phyloP scores from a whole-genome alignment of 352 stramenopile genomes.

The Phytophthora chlamydospora region DNA sequence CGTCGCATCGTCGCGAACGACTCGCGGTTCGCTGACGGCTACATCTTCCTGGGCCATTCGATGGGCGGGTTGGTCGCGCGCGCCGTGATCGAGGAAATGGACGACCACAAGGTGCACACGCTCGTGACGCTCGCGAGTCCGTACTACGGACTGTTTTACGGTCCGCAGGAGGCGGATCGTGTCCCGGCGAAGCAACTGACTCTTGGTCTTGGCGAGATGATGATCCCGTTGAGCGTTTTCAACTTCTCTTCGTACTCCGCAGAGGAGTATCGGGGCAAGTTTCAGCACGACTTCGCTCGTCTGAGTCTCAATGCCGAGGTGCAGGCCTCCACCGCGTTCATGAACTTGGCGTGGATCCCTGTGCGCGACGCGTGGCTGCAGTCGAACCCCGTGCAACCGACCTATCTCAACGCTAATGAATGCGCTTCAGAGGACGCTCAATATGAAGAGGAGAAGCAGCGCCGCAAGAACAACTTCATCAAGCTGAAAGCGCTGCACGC shows the following conservation, averaged over 20 bases:
- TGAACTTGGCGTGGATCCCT: too few relatives aligned
- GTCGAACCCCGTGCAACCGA: slow-evolving; percentile 25
- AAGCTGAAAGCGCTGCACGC: slow-evolving; percentile 30
- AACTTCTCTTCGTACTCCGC: slow-evolving; percentile 38
- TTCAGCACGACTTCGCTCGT: slow-evolving; percentile 44
- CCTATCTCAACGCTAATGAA: slow-evolving; percentile 17
- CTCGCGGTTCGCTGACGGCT: slow-evolving; percentile 43
- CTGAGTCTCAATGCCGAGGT: slow-evolving; percentile 34
- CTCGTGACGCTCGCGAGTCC: slow-evolving; percentile 52
- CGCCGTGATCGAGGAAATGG: slow-evolving; percentile 59
- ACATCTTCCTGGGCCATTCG: slow-evolving; percentile 57
- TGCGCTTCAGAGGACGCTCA: slow-evolving; percentile 2
- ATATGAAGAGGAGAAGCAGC: slow-evolving; percentile 14
- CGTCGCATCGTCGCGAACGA: slow-evolving; percentile 39
- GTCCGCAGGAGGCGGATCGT: slow-evolving; percentile 39
- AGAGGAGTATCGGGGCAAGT: slow-evolving; percentile 30
- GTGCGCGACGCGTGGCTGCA: too few relatives aligned
- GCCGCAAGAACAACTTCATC: slow-evolving; percentile 36
- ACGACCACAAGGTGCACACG: slow-evolving; percentile 54
- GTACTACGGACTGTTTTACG: slow-evolving; percentile 65
- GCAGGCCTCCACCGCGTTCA: slow-evolving; percentile 42
- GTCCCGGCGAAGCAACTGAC: too few relatives aligned
- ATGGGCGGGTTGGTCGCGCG: slow-evolving; percentile 46
- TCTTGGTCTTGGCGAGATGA: slow-evolving; percentile 40
- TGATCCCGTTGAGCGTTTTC: slow-evolving; percentile 40